phyloP scores from a whole-genome alignment of 441 rosid species.

The Pelargonium cotyledonis region DNA sequence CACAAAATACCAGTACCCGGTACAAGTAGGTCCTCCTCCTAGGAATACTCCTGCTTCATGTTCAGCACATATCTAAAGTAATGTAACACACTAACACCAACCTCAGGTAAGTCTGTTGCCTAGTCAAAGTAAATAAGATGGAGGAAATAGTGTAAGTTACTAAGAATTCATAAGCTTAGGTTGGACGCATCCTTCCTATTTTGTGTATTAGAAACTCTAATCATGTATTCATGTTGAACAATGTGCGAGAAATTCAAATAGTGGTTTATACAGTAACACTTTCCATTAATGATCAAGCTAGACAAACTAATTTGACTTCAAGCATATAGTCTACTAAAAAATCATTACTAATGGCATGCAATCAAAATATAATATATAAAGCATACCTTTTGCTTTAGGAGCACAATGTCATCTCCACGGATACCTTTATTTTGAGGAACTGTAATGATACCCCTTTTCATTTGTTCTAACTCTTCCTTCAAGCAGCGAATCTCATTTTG shows the following conservation, averaged over 20 bases:
- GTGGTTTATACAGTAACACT: not conserved
- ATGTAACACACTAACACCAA: not conserved
- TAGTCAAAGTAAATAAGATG: not conserved
- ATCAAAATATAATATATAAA: not conserved
- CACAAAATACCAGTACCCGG: no score
- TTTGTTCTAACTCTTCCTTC: constrained; percentile 63
- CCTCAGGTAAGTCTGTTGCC: not conserved
- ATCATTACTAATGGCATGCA: not conserved
- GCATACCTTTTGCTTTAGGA: constrained; percentile 82
- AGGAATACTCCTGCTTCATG: no score
- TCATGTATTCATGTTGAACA: not conserved
- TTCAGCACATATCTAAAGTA: not conserved
- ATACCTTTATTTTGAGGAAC: constrained; percentile 59
- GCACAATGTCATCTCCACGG: constrained; percentile 64
- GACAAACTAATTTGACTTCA: not conserved
- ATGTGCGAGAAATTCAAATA: not conserved
- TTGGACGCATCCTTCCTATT: not conserved
- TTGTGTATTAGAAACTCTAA: not conserved
- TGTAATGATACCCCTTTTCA: constrained; percentile 61
- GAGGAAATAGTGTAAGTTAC: not conserved
- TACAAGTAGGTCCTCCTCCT: no score
- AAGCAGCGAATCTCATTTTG: constrained; percentile 61
- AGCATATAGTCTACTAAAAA: not conserved
- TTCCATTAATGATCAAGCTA: not conserved
- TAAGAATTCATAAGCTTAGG: not conserved